Evolutionary conservation across 2,329 filamentous ascomycete species (phyloP).

Genomic region (Phialocephala subalpina): DNA sequence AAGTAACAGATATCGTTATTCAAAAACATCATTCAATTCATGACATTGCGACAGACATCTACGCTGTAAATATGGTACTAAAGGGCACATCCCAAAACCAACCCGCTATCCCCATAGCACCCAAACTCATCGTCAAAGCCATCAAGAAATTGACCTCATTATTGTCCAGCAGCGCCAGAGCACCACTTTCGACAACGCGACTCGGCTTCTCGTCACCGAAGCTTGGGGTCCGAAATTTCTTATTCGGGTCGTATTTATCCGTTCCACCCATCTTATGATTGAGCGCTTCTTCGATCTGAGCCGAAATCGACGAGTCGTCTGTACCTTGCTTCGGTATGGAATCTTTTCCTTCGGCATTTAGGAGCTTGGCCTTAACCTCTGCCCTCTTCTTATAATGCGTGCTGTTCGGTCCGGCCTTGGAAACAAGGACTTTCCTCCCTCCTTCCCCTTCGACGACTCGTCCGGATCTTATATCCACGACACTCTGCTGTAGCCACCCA

Average conservation of each 20-base stretch:
- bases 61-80: constrained; percentile 46
- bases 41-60: not conserved
- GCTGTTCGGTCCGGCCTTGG: constrained; percentile 38
- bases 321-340: constrained; percentile 50
- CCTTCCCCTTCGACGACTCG: constrained; percentile 91
- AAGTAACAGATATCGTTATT: not conserved
- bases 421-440: constrained; percentile 66
- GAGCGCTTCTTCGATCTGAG: constrained; percentile 44
- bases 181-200: constrained; percentile 67
- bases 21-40: not conserved
- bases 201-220: constrained; percentile 61
- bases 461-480: constrained; percentile 82
- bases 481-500: constrained; percentile 83
- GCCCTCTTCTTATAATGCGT: constrained; percentile 46
- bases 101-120: constrained; percentile 72
- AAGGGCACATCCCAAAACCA: constrained; percentile 68
- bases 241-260: constrained; percentile 58
- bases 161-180: constrained; percentile 82
- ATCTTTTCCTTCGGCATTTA: constrained; percentile 54
- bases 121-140: constrained; percentile 82
- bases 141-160: constrained; percentile 96
- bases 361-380: constrained; percentile 50
- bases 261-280: constrained; percentile 48
- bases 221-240: constrained; percentile 59
- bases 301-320: constrained; percentile 38